These are phyloP conservation scores for Solanum bulbocastanum DNA, from an alignment of 257 asterid genomes.

Conservation along the genomic window DNA sequence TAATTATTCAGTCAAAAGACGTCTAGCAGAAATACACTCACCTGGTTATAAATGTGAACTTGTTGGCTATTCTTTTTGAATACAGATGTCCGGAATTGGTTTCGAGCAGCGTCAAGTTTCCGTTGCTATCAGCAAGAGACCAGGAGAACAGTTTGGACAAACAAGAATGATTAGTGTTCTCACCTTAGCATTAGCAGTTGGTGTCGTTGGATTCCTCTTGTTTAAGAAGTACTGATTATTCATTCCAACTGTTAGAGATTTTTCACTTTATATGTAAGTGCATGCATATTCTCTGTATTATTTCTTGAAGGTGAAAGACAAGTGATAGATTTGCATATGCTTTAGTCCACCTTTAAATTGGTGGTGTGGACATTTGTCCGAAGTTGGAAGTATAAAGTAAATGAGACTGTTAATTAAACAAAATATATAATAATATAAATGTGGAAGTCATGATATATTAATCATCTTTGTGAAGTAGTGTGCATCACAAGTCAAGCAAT, in stretches of 20 bases:
- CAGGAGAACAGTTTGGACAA: neutral
- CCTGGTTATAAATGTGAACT: neutral
- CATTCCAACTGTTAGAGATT: too few species aligned
- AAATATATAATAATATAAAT: too few species aligned
- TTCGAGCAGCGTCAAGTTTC: slow-evolving; percentile 61
- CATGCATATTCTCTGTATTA: neutral
- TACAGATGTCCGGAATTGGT: slow-evolving; percentile 34
- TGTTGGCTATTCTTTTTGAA: neutral
- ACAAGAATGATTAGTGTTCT: neutral
- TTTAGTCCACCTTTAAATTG: neutral
- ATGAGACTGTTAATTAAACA: too few species aligned
- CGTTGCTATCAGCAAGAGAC: slow-evolving; percentile 19
- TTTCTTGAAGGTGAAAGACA: neutral
- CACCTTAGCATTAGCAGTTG: too few species aligned
- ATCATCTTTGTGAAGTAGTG: too few species aligned
- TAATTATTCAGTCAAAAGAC: too few species aligned
- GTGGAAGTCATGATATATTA: too few species aligned
- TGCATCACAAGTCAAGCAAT: too few species aligned
- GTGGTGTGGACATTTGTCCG: neutral
- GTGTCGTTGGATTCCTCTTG: too few species aligned
- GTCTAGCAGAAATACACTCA: neutral
- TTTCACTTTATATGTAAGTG: neutral
- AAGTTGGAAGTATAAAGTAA: too few species aligned
- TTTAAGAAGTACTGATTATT: too few species aligned
- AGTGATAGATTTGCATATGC: neutral